Evolutionary conservation across 2,329 filamentous ascomycete species (phyloP), one percentile per base, ranked within the genome.

Genomic region (Pyricularia grisea): DNA sequence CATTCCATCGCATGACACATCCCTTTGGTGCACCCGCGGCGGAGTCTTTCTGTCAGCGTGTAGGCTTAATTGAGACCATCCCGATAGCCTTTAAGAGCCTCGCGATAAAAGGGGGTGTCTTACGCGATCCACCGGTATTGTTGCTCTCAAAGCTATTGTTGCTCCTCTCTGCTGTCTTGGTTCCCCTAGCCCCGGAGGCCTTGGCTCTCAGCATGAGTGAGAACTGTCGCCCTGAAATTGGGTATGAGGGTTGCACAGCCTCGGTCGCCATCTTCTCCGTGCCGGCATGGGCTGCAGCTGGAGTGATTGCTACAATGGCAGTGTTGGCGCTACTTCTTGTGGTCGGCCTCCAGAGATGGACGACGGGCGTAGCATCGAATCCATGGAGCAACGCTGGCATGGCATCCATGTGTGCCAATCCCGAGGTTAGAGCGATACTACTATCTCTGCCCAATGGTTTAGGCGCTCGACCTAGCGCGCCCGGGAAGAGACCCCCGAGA

Each of bases 331-430:
- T 77, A 4, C 5, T 75, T 2, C 65, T 78, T 4, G 20, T 76
- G 5, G 28, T 74, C 4, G 69, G 75, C 11, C 69, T 79, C 0
- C 65, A 67, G 7, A 70, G 72, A 20, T 79, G 78, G 78, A 69
- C 68, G 17, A 75, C 76, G 0, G 77, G 78, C 2, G 76, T 79
- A 2, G 68, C 72, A 4, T 72, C 76, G 0, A 79, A 79, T 61
- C 78, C 78, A 1, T 79, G 78, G 78, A 78, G 75, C 63, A 78
- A 79, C 23, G 75, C 74, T 23, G 75, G 77, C 6, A 72, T 76
- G 5, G 75, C 77, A 3, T 71, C 72, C 14, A 69, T 78, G 9
- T 65, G 73, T 10, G 71, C 73, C 36, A 74, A 77, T 66, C 67
- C 68, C 4, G 73, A 73, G 11, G 66, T 74, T 2, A 70, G 74